These are phyloP conservation scores for Dryadomyces quercivorus DNA, from an alignment of 2,329 filamentous ascomycete species.

Conservation along the genomic window DNA sequence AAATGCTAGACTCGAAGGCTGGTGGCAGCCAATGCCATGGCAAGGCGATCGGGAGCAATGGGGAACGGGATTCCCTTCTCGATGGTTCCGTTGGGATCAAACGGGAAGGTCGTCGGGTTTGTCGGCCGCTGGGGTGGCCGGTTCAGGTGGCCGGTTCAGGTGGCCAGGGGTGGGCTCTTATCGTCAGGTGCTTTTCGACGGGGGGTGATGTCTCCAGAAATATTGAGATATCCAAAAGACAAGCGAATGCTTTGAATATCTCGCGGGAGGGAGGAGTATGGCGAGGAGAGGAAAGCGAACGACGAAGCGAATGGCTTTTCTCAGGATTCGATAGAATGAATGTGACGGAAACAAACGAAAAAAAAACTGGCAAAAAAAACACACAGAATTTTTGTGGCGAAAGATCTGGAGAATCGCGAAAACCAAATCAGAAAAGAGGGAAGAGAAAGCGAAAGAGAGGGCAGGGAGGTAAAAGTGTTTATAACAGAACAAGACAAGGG, in stretches of 20 bases:
- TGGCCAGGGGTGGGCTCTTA: neutral
- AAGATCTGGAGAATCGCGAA: neutral
- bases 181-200: neutral
- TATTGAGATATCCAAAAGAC: constrained; percentile 4
- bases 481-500: constrained; percentile 1
- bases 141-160: neutral
- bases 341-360: neutral
- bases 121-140: neutral
- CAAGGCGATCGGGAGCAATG: neutral
- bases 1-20: constrained; percentile 1
- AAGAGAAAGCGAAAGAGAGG: neutral
- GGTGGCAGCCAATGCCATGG: constrained; percentile 6
- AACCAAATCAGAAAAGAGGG: neutral
- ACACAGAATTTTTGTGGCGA: neutral
- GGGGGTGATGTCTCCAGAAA: neutral
- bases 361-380: neutral
- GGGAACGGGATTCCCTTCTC: neutral
- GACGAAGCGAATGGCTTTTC: neutral
- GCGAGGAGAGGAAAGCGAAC: neutral
- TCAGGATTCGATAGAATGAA: neutral
- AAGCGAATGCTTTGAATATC: constrained; percentile 11
- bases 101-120: neutral
- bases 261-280: neutral
- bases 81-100: neutral
- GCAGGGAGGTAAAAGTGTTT: constrained; percentile 5